Base-by-base conservation (phyloP, 805 yeast species). In the Pichia gijzeniarum region DNA sequence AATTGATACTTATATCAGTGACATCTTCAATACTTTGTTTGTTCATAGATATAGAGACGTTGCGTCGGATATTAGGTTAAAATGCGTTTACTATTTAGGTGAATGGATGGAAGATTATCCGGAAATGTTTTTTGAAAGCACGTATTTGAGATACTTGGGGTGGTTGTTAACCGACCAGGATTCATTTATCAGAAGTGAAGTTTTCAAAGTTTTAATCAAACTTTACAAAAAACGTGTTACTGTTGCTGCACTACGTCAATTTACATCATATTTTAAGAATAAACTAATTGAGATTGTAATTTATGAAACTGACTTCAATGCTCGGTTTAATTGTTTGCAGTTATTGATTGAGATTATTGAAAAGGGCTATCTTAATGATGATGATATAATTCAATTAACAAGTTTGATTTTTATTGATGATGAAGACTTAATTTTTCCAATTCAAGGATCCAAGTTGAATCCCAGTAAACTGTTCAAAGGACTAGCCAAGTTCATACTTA, bases 141-240 rank as follows among this genome's bases (percentile, higher is more conserved):
- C 80, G 1, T 86, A 80, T 56, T 69, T 88, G 51, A 74, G 89
- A 50, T 86, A 85, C 61, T 73, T 85, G 56, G 95, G 95, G 4
- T 85, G 95, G 95, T 68, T 86, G 30, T 65, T 90, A 35, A 80
- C 90, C n/a, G 96, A 89, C 57, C 68, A 77, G 2, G 72, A 76
- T 14, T 62, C 74, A 10, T 50, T 59, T 3, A 95, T 86, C 1
- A 72, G 95, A 53, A 59, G 70, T 8, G 88, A 85, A 53, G 89
- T 80, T 2, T 58, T 84, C 21, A 76, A 71, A 52, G 71, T 74
- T 4, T 63, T 89, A 37, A 59, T 68, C 12, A 78, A 67, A 54
- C 62, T 80, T 19, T 77, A 76, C 43, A 63, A 61, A 41, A 68
- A 64, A 22, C 64, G 66, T 20, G 60, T 63, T 20, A 65, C 76